Evolutionary conservation across 768 basidiomycete genomes (phyloP).

Genomic region (Agrocybe pediades): DNA sequence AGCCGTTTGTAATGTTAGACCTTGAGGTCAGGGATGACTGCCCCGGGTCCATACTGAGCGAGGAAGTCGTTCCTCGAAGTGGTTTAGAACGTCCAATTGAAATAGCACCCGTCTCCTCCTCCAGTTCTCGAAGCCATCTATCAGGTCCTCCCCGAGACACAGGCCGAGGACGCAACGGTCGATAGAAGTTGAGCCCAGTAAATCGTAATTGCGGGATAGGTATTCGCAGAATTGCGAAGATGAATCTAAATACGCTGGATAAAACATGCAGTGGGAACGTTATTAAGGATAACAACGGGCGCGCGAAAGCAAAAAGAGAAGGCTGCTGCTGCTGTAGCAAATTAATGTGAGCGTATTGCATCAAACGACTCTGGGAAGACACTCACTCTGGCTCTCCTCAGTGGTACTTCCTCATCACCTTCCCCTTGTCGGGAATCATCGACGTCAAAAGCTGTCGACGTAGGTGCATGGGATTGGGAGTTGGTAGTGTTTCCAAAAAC

Average conservation of each 20-base stretch:
- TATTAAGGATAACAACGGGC: slow-evolving; percentile 50
- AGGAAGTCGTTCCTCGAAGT: slow-evolving; percentile 32
- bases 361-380: slow-evolving; percentile 1
- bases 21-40: slow-evolving; percentile 49
- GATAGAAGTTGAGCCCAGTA: slow-evolving; percentile 47
- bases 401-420: slow-evolving; percentile 4
- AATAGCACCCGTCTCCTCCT: slow-evolving; percentile 83
- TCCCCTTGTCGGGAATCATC: slow-evolving; percentile 51
- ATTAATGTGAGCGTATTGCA: slow-evolving; percentile 9
- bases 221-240: slow-evolving; percentile 68
- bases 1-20: slow-evolving; percentile 22
- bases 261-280: slow-evolving; percentile 63
- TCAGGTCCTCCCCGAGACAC: slow-evolving; percentile 58
- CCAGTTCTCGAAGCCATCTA: slow-evolving; percentile 77
- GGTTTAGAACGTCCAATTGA: slow-evolving; percentile 47
- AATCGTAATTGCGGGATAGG: slow-evolving; percentile 63
- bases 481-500: slow-evolving; percentile 44
- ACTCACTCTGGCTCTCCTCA: slow-evolving; percentile 17
- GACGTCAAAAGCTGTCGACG: slow-evolving; percentile 45
- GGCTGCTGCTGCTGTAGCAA: slow-evolving; percentile 10
- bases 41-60: slow-evolving; percentile 37
- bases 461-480: slow-evolving; percentile 7
- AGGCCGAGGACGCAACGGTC: slow-evolving; percentile 37
- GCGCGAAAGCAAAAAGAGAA: slow-evolving; percentile 24
- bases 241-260: slow-evolving; percentile 59